Conservation (phyloP, 1,284 basidiomycete species). For the Ceratorhiza oryzae-sativae region DNA sequence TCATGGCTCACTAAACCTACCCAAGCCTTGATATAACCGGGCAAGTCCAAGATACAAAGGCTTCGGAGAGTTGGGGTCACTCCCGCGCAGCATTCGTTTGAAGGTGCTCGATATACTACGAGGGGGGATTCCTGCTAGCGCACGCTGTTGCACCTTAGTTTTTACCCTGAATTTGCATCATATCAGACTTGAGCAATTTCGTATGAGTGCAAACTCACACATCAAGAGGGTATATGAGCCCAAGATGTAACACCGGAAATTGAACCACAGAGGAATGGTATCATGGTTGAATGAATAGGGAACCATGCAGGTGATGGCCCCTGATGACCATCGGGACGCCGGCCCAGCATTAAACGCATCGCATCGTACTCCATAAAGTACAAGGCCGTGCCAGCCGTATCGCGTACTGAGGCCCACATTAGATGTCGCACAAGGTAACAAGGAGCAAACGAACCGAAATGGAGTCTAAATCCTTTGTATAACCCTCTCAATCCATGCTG, state of each 20-base stretch:
- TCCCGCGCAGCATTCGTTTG: constrained; percentile 75
- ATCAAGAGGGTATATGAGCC: constrained; percentile 86
- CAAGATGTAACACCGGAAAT: constrained; percentile 82
- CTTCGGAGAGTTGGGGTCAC: constrained; percentile 74
- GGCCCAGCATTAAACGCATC: constrained; percentile 77
- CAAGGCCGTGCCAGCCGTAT: constrained; percentile 80
- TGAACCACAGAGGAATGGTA: constrained; percentile 87
- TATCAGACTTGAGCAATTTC: constrained; percentile 6
- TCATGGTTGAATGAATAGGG: constrained; percentile 74
- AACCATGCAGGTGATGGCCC: constrained; percentile 77
- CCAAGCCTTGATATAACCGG: constrained; percentile 83
- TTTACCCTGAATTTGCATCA: constrained; percentile 68
- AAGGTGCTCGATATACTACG: constrained; percentile 77
- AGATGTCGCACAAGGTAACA: background rate
- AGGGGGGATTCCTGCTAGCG: constrained; percentile 75
- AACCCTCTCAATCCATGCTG: constrained; percentile 73
- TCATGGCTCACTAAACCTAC: constrained; percentile 47
- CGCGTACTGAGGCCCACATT: constrained; percentile 64
- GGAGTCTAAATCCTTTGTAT: constrained; percentile 83
- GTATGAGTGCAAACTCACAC: constrained; percentile 65
- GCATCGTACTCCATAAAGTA: constrained; percentile 91
- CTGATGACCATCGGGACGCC: constrained; percentile 74
- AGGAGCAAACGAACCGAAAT: constrained; percentile 64
- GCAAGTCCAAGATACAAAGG: constrained; percentile 72
- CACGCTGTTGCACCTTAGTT: constrained; percentile 90